phyloP scores from a whole-genome alignment of 345 rosid species.

The Acer campestre region DNA sequence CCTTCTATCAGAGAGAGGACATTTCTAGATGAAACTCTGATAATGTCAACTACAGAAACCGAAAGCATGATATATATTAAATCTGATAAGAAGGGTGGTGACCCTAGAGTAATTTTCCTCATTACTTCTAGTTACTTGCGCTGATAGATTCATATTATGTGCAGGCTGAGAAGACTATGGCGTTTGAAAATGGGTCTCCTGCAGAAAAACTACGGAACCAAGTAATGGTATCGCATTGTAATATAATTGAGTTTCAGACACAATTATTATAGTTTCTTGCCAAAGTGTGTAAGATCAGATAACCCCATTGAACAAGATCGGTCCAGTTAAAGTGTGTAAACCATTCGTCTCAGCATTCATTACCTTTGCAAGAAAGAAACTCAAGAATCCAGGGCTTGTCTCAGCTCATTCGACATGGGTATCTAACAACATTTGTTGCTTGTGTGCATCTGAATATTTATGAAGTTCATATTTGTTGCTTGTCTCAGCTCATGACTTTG shows the following conservation, averaged over 20 bases:
- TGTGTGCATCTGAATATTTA: not conserved
- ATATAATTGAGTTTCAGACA: conserved; percentile 48
- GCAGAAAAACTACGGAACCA: conserved; percentile 24
- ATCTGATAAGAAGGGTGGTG: not conserved
- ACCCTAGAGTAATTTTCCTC: not conserved
- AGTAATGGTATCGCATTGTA: conserved; percentile 49
- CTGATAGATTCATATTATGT: conserved; percentile 13
- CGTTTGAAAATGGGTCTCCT: conserved; percentile 28
- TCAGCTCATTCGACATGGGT: not conserved
- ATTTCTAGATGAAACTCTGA: not conserved
- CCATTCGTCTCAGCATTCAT: too few species aligned
- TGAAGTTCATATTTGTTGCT: not conserved
- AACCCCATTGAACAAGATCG: too few species aligned
- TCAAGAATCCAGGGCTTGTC: too few species aligned
- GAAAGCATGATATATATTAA: not conserved
- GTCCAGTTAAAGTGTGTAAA: too few species aligned
- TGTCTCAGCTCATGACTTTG: not conserved
- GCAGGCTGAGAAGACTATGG: conserved; percentile 32
- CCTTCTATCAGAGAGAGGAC: not conserved
- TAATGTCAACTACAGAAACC: not conserved
- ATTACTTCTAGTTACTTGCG: not conserved
- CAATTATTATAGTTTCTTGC: not conserved
- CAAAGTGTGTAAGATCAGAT: too few species aligned
- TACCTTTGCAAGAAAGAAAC: too few species aligned
- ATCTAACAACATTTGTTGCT: not conserved